Conservation (phyloP, 2,329 filamentous ascomycete species). For the Lizonia empirigonia region DNA sequence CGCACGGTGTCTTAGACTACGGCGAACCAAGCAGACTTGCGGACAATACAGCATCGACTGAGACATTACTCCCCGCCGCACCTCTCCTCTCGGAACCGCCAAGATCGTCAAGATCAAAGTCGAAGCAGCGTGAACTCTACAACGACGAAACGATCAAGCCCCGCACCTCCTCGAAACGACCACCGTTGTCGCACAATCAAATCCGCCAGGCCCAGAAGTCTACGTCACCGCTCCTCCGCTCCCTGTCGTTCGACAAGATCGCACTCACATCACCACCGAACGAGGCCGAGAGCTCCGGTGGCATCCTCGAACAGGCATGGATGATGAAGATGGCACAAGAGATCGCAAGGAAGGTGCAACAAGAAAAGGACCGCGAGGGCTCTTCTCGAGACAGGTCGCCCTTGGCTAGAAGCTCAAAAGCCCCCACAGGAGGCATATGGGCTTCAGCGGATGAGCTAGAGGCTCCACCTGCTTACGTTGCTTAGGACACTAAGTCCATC, state of each 20-base stretch:
- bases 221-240: slow-evolving; percentile 45
- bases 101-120: slow-evolving; percentile 30
- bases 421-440: slow-evolving; percentile 28
- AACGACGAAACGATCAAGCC: slow-evolving; percentile 14
- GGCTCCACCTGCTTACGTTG: slow-evolving; percentile 44
- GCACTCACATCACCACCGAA: slow-evolving; percentile 29
- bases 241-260: slow-evolving; percentile 29
- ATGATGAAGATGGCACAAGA: slow-evolving; percentile 93
- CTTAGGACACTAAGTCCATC: slow-evolving; percentile 21
- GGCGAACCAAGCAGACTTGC: slow-evolving; percentile 33
- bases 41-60: slow-evolving; percentile 23
- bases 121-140: slow-evolving; percentile 24
- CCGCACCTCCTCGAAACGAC: slow-evolving; percentile 26
- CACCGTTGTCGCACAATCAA: slow-evolving; percentile 38
- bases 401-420: slow-evolving; percentile 14
- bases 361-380: slow-evolving; percentile 68
- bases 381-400: slow-evolving; percentile 13
- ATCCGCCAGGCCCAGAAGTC: slow-evolving; percentile 41
- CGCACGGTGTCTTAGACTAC: slow-evolving; percentile 32
- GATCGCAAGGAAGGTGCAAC: slow-evolving; percentile 83
- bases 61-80: slow-evolving; percentile 35
- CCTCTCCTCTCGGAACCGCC: slow-evolving; percentile 35
- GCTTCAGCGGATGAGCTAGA: slow-evolving; percentile 35
- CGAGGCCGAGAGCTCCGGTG: slow-evolving; percentile 41
- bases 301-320: slow-evolving; percentile 80